Conservation (phyloP, 345 rosid genomes). For the Boechera divaricarpa region DNA sequence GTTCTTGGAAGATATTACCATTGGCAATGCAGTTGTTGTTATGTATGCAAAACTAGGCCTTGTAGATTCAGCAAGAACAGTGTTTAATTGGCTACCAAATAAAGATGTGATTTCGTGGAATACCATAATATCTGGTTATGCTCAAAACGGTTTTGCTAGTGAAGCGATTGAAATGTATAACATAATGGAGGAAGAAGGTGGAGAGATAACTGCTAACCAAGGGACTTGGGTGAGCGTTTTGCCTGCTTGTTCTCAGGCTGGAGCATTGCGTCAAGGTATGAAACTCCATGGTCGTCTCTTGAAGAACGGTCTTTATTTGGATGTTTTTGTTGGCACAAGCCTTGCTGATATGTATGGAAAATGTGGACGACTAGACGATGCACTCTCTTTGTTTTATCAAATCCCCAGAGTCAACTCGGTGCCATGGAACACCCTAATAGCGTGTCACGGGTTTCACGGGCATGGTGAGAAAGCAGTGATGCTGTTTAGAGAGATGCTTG, state of each 20-base stretch:
- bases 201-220: slow-evolving; percentile 52
- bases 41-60: slow-evolving; percentile 63
- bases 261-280: slow-evolving; percentile 66
- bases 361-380: slow-evolving; percentile 62
- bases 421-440: slow-evolving; percentile 66
- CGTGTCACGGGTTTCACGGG: slow-evolving; percentile 63
- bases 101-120: slow-evolving; percentile 67
- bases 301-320: slow-evolving; percentile 48
- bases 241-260: slow-evolving; percentile 61
- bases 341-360: slow-evolving; percentile 69
- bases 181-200: slow-evolving; percentile 48
- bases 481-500: slow-evolving; percentile 58
- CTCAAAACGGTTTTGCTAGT: slow-evolving; percentile 67
- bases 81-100: slow-evolving; percentile 50
- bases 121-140: slow-evolving; percentile 57
- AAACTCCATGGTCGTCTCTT: slow-evolving; percentile 52
- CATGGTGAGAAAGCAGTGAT: slow-evolving; percentile 54
- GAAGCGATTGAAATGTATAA: slow-evolving; percentile 58
- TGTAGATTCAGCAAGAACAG: slow-evolving; percentile 49
- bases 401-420: slow-evolving; percentile 52
- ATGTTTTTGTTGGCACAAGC: slow-evolving; percentile 59
- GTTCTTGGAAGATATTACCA: slow-evolving; percentile 46
- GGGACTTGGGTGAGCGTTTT: slow-evolving; percentile 68
- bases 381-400: slow-evolving; percentile 52
- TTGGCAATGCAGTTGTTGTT: slow-evolving; percentile 59